Conservation (phyloP, 202 grass and related monocot genomes). For the Hordeum pubiflorum region DNA sequence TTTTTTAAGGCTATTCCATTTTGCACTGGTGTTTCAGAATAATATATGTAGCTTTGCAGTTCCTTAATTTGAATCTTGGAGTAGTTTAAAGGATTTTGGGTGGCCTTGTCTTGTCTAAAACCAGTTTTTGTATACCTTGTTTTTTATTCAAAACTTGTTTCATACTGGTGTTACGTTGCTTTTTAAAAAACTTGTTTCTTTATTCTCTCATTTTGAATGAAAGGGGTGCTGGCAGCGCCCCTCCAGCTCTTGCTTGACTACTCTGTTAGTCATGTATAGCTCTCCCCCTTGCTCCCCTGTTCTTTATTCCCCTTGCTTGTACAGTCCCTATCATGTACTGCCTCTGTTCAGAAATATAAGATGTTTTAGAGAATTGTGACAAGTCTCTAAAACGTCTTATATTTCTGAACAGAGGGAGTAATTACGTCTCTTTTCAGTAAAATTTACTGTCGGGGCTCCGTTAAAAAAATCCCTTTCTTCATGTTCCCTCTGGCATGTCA, state of each 20-base stretch:
- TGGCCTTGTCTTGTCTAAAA: not conserved
- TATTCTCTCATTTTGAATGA: not conserved
- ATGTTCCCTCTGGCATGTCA: not conserved
- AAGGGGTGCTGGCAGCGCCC: not conserved
- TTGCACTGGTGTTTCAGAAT: not conserved
- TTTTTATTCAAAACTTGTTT: not conserved
- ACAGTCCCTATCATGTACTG: not conserved
- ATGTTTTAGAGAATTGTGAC: no score
- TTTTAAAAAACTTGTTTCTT: not conserved
- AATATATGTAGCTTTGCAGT: not conserved
- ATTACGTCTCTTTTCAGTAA: not conserved
- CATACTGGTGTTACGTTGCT: not conserved
- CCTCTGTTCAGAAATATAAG: no score
- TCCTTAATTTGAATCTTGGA: not conserved
- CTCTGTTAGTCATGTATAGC: not conserved
- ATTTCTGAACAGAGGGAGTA: no score
- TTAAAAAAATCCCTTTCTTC: not conserved
- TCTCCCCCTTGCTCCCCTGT: no score
- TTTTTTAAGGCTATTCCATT: not conserved
- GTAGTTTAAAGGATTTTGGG: conserved; percentile 1
- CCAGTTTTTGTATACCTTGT: not conserved
- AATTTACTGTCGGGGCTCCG: not conserved
- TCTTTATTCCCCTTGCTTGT: no score
- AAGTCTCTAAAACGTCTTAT: no score
- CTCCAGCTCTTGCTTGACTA: not conserved